phyloP scores from a whole-genome alignment of 768 basidiomycete species.

The Mycena alexandri region DNA sequence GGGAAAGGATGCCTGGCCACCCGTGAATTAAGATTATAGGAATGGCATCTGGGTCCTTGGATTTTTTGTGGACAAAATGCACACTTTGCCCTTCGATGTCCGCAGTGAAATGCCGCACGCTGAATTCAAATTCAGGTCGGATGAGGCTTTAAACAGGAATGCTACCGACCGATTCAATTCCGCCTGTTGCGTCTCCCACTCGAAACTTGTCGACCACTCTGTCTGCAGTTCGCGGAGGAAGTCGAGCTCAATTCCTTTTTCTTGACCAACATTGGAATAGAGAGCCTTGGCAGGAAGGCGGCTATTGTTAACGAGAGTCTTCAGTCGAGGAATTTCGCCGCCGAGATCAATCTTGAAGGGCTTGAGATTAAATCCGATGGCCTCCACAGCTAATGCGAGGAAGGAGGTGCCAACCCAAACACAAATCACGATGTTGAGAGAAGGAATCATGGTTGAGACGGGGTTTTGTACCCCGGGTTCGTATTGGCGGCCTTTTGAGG shows the following conservation, averaged over 20 bases:
- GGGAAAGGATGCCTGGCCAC: constrained; percentile 21
- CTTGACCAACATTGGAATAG: not conserved
- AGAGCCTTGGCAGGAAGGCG: constrained; percentile 10
- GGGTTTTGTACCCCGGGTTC: too few species aligned
- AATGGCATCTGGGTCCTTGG: constrained; percentile 12
- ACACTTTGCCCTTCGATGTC: constrained; percentile 28
- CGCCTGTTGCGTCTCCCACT: constrained; percentile 17
- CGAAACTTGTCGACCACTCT: constrained; percentile 5
- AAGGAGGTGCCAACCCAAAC: too few species aligned
- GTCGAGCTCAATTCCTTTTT: constrained; percentile 8
- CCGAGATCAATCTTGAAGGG: constrained; percentile 18
- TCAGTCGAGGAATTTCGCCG: not conserved
- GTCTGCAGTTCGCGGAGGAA: not conserved
- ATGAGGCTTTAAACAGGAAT: too few species aligned
- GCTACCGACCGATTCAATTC: too few species aligned
- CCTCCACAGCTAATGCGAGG: too few species aligned
- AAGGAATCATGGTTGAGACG: too few species aligned
- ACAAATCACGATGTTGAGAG: too few species aligned
- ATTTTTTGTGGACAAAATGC: constrained; percentile 20
- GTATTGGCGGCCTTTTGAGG: too few species aligned
- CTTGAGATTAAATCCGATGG: constrained; percentile 6
- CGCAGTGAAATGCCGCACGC: too few species aligned
- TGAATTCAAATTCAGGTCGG: too few species aligned
- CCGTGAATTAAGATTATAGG: constrained; percentile 28
- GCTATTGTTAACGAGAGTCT: not conserved